Evolutionary conservation across 2,329 filamentous ascomycete genomes (phyloP), one percentile per base, ranked within the genome.

Genomic region (Colletotrichum neosansevieriae): DNA sequence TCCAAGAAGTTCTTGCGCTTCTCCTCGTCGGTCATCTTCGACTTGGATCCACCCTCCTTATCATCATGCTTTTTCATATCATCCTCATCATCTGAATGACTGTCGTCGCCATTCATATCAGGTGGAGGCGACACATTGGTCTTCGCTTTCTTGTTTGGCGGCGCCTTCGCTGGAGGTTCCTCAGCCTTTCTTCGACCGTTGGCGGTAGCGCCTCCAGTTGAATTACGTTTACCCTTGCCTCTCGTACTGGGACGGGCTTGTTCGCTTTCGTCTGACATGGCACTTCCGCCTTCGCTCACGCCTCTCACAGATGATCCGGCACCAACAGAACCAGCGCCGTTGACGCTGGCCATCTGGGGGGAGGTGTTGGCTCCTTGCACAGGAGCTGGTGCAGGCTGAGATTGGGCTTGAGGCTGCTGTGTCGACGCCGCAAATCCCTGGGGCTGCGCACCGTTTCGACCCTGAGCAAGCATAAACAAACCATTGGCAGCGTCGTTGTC

Each of bases 1-100:
- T 99, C 96, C 2, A 99, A 84, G 79, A 99, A 99, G 78, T 98
- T 99, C 83, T 97, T 97, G 47, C 96, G 88, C 84, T 99, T 99
- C 83, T 99, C 96, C 76, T 98, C 96, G 64, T 98, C 96, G 0
- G 94, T 98, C 94, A 98, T 97, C 84, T 97, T 98, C 0, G 79
- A 76, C 79, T 90, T 92, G 47, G 84, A 88, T 45, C 85, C 83
- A 54, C 88, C 83, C 34, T 84, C 86, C 6, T 88, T 84, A 57
- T 88, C 86, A 17, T 69, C 67, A n/a, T 62, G 63, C 45, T 69
- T 63, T 53, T 84, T 87, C 71, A 85, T 76, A 5, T 87, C 83
- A 4, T 88, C 84, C 2, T 89, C 86, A 24, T 83, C 83, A 5
- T 82, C 80, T 57, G 74, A 70, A 15, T 73, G 71, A 56, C 73